Conservation (phyloP, 192 early-diverging fungal genomes). For the Backusella liffmaniae region DNA sequence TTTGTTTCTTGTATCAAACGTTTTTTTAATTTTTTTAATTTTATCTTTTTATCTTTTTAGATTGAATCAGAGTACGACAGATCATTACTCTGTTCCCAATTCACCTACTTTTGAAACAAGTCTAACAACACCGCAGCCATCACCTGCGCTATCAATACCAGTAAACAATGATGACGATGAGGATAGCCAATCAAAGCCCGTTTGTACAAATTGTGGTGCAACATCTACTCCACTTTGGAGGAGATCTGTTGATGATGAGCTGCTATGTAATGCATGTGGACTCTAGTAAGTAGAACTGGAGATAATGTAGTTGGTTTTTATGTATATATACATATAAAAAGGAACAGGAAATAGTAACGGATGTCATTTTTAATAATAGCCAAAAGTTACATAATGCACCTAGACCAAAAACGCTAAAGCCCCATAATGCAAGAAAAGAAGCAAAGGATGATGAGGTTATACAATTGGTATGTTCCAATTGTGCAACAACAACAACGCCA, state of each 20-base stretch:
- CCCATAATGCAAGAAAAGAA: constrained; percentile 63
- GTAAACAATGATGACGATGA: background rate
- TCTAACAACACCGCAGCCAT: background rate
- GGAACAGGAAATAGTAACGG: too few relatives aligned
- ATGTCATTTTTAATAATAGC: constrained; percentile 9
- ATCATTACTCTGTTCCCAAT: constrained; percentile 13
- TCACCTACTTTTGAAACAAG: constrained; percentile 4
- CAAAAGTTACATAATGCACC: constrained; percentile 83
- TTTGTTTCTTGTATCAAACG: too few relatives aligned
- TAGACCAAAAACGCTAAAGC: constrained; percentile 78
- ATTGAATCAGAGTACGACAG: background rate
- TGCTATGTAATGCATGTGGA: constrained; percentile 97
- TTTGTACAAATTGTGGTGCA: constrained; percentile 71
- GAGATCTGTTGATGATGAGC: constrained; percentile 75
- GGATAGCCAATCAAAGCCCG: constrained; percentile 21
- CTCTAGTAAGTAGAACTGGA: constrained; percentile 64
- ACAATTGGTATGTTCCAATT: constrained; percentile 63
- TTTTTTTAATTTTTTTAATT: background rate
- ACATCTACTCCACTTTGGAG: constrained; percentile 95
- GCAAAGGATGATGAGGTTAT: constrained; percentile 40
- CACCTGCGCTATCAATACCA: background rate
- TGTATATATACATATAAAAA: background rate
- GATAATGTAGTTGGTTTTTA: too few relatives aligned
- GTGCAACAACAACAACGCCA: constrained; percentile 81
- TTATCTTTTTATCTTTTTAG: background rate